Evolutionary conservation across 306 rosid genomes (phyloP).

Genomic region (Ammopiptanthus mongolicus): DNA sequence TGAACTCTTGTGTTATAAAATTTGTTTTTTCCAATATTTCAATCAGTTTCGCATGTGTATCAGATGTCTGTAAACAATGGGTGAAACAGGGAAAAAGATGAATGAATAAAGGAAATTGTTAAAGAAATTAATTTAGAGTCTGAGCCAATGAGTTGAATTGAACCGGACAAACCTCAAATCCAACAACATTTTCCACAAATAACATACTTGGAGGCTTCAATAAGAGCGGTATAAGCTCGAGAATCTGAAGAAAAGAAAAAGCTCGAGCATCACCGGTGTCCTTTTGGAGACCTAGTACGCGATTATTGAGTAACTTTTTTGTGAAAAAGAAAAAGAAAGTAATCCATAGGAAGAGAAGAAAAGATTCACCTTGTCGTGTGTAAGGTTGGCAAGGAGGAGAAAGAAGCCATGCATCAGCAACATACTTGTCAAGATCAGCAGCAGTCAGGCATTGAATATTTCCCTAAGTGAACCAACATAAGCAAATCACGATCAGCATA

Average conservation of each 20-base stretch:
- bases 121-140: background rate
- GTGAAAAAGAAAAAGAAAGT: constrained; percentile 3
- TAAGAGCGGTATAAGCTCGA: constrained; percentile 66
- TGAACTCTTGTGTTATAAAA: constrained; percentile 76
- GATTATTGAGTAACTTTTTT: constrained; percentile 24
- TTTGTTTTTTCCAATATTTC: constrained; percentile 60
- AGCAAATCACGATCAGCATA: background rate
- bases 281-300: constrained; percentile 78
- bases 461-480: constrained; percentile 47
- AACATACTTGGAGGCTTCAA: constrained; percentile 66
- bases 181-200: constrained; percentile 92
- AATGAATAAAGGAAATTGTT: background rate
- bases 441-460: constrained; percentile 84
- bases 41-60: constrained; percentile 67
- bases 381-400: constrained; percentile 99
- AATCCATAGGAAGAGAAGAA: constrained; percentile 2
- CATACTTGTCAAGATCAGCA: constrained; percentile 62
- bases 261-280: constrained; percentile 92
- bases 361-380: constrained; percentile 76
- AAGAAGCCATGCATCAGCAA: constrained; percentile 84
- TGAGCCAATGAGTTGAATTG: constrained; percentile 3
- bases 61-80: constrained; percentile 65
- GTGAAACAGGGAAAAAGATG: background rate
- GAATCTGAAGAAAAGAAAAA: constrained; percentile 88
- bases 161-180: constrained; percentile 74